Conservation (phyloP, 2,329 filamentous ascomycete genomes). For the Dothideomycetes sp. region DNA sequence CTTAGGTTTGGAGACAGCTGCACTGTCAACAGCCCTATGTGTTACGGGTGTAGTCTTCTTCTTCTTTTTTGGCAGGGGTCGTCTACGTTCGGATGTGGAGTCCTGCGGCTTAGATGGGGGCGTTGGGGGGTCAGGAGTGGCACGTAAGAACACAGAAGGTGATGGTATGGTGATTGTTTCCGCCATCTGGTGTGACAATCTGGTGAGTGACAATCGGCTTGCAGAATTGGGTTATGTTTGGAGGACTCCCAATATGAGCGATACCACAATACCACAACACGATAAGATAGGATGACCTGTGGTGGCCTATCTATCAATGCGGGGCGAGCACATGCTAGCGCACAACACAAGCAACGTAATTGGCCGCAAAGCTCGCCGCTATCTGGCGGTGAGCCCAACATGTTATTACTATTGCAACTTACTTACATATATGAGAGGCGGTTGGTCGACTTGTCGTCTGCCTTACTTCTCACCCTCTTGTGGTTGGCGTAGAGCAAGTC, state of each 20-base stretch:
- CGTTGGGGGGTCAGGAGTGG: slow-evolving; percentile 19
- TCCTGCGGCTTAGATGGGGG: slow-evolving; percentile 15
- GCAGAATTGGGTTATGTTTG: neutral
- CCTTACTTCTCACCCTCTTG: no score
- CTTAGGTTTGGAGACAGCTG: slow-evolving; percentile 47
- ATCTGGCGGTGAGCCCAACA: no score
- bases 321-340: no score
- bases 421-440: no score
- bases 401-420: no score
- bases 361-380: no score
- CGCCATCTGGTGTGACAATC: slow-evolving; percentile 23
- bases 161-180: slow-evolving; percentile 51
- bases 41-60: slow-evolving; percentile 13
- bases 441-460: no score
- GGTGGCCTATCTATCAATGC: no score
- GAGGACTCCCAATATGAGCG: neutral
- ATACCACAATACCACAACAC: no score
- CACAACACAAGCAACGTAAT: no score
- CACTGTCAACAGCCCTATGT: slow-evolving; percentile 19
- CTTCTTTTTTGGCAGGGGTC: slow-evolving; percentile 10
- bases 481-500: no score
- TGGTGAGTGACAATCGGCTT: neutral
- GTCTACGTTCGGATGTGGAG: slow-evolving; percentile 16
- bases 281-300: no score
- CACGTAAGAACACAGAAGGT: slow-evolving; percentile 42